Base-by-base conservation (phyloP, 2,329 filamentous ascomycete genomes). In the Sporothrix inflata region DNA sequence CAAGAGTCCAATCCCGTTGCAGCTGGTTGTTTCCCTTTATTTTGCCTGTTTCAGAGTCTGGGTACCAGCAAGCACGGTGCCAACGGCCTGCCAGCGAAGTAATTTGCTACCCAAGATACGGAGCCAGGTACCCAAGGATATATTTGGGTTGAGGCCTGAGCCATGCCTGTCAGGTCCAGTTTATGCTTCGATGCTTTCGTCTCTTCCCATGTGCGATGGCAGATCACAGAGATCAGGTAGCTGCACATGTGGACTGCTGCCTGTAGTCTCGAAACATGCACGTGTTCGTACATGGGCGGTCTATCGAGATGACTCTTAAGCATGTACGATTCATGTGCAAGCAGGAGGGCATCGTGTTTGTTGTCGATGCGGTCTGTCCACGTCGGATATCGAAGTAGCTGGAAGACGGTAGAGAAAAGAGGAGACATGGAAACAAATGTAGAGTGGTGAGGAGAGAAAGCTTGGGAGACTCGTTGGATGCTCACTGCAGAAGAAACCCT, bases 281-380 rank as follows among this genome's bases (percentile, higher is more conserved):
- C 66, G 34, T 69, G 66, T 45, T 69, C 34, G 47, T 69, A 49
- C 66, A 38, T 42, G 47, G 4, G 27, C 47, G 49, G 49, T 61
- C 57, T 40, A 40, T 61, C 34, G 34, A 12, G 34, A 61, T n/a
- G 55, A n/a, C 55, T 60, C 55, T 51, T 9, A 24, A 27, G 21
- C 51, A 55, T 12, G 51, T 57, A 60, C 30, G 27, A 55, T 55
- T 30, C 51, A 55, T 51, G 24, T 55, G 24, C 51, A 30, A n/a
- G n/a, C n/a, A n/a, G n/a, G n/a, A n/a, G 24, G 51, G n/a, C 47
- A 49, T 49, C 30, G 30, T 34, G 30, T 49, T 9, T 49, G 47
- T 55, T 24, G 49, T 55, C 47, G 30, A 40, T 24, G 14, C 30
- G 47, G 30, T 34, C 16, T 40, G n/a, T 55, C 66, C 49, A 69